A percentile compares a stretch with the other conserved stretches of the same genome.
These are phyloP conservation scores for Trichomonascaceae sp. DNA, from an alignment of 1,139 yeast genomes.

Conservation along the genomic window DNA sequence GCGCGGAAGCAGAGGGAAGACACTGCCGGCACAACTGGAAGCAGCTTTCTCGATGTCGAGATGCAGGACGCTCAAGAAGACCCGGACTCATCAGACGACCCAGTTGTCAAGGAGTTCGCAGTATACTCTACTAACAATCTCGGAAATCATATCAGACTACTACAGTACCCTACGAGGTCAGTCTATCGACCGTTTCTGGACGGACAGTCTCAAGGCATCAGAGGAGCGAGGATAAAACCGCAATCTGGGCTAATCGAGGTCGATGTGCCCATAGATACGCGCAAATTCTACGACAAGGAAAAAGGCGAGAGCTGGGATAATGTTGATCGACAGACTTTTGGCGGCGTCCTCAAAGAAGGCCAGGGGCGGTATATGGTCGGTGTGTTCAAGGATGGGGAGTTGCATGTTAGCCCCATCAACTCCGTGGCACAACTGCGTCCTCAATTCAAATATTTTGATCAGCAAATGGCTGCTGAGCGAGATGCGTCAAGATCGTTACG, in stretches of 20 bases:
- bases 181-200: constrained; percentile 34
- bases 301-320: constrained; percentile 53
- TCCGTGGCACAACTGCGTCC: constrained; percentile 73
- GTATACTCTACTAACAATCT: constrained; percentile 4
- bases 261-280: constrained; percentile 55
- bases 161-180: constrained; percentile 70
- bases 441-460: constrained; percentile 56
- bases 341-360: constrained; percentile 33
- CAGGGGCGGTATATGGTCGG: constrained; percentile 51
- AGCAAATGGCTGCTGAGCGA: constrained; percentile 19
- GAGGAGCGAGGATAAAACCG: constrained; percentile 47
- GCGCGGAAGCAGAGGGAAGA: neutral
- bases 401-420: constrained; percentile 55
- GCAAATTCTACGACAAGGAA: constrained; percentile 48
- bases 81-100: too few species aligned
- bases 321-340: constrained; percentile 45
- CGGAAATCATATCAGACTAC: constrained; percentile 27
- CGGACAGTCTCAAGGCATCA: constrained; percentile 30
- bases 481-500: constrained; percentile 24
- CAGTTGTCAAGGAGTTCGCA: neutral
- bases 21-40: neutral
- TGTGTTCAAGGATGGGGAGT: constrained; percentile 33
- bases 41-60: neutral
- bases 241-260: constrained; percentile 50
- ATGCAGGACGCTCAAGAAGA: neutral